Base-by-base conservation (phyloP, 768 basidiomycete species). In the Termitomyces sp. region DNA sequence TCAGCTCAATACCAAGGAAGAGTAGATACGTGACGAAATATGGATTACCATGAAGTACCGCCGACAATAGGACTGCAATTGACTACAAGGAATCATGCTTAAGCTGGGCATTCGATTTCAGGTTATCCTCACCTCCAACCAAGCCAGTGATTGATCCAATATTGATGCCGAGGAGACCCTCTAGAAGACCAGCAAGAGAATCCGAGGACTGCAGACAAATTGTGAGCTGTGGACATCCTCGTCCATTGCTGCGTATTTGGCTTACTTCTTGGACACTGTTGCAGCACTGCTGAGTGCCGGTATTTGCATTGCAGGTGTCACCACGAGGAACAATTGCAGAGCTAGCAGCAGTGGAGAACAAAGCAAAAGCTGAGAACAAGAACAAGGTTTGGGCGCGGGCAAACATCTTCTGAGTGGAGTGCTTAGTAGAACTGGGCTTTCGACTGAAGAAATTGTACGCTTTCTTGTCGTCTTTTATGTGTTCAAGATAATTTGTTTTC, bases 391-490 rank as follows among this genome's bases (percentile, higher is more conserved):
- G 39, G 52, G 51, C 18, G 31, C 58, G 62, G 52, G 52, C 48
- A 47, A 57, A 61, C 62, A 63, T 61, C n/a, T 29, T 53, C 31
- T 45, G 33, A 41, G 49, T 51, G 51, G 6, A 12, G 50, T 51
- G 62, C n/a, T 56, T 45, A 56, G 55, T 59, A 58, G 59, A 58
- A 60, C 59, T 65, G 39, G 51, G 15, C 60, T 54, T 54, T 51
- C 56, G 20, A 59, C 61, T 57, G 55, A 52, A 52, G 57, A 57
- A 44, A 4, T n/a, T 16, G 24, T 5, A 18, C 28, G 34, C 33
- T 46, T 36, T 49, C 10, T 31, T 48, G 28, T 20, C 39, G 44
- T 34, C 37, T 50, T 57, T 60, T 60, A 57, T 51, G 24, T 49
- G 16, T 10, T 50, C 20, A 20, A 33, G 31, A 3, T 7, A 16